Conservation (phyloP, 164 flowering plant species). For the Umbilicus rupestris region DNA sequence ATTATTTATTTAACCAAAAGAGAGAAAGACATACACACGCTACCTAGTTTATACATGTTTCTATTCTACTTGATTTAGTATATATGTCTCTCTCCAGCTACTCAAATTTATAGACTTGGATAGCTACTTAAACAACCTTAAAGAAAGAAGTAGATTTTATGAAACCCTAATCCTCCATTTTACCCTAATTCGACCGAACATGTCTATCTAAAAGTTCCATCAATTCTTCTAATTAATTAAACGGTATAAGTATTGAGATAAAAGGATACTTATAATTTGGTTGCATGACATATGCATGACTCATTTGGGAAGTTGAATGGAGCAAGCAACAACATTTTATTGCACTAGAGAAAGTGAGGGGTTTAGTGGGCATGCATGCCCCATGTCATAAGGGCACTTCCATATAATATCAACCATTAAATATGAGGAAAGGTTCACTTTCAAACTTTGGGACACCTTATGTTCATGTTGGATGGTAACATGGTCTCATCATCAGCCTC, state of each 20-base stretch:
- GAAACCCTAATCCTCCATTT: neutral
- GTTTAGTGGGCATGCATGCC: conserved; percentile 4
- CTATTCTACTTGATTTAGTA: neutral
- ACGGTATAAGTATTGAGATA: too few relatives aligned
- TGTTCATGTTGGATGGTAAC: conserved; percentile 1
- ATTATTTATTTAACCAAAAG: too few relatives aligned
- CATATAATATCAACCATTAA: neutral
- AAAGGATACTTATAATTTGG: too few relatives aligned
- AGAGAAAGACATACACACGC: neutral
- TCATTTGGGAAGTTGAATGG: neutral
- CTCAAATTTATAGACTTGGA: neutral
- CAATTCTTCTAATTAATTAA: too few relatives aligned
- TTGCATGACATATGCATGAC: neutral
- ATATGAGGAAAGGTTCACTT: neutral
- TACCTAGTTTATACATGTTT: neutral
- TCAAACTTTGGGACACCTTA: neutral
- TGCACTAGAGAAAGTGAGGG: neutral
- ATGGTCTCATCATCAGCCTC: neutral
- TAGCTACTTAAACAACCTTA: neutral
- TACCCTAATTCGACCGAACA: neutral
- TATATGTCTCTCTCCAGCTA: neutral
- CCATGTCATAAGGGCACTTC: conserved; percentile 3
- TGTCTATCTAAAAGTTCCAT: neutral
- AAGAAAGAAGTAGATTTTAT: neutral
- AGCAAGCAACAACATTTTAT: neutral